These are phyloP conservation scores for Pseudoperonospora humuli DNA, from an alignment of 352 stramenopile genomes.

Conservation along the genomic window DNA sequence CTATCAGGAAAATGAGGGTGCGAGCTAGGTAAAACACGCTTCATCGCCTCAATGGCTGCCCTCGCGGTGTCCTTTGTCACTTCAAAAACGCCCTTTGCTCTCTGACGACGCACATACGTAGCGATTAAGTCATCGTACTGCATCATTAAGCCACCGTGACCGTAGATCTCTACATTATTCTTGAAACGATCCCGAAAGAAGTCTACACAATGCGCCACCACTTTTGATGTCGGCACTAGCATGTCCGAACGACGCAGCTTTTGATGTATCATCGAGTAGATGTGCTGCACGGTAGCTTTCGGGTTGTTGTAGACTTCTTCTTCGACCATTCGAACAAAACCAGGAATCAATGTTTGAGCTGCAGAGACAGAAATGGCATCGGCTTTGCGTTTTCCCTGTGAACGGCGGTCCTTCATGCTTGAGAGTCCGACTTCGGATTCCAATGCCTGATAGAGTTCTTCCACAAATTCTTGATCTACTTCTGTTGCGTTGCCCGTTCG, in stretches of 20 bases:
- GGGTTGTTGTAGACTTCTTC: constrained; percentile 44
- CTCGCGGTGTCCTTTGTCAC: constrained; percentile 16
- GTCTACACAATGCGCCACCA: constrained; percentile 24
- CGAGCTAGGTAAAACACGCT: constrained; percentile 32
- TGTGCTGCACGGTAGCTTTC: constrained; percentile 23
- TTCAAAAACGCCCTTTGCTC: constrained; percentile 11
- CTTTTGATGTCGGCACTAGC: constrained; percentile 36
- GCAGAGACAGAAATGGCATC: constrained; percentile 9
- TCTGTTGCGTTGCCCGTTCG: constrained; percentile 3
- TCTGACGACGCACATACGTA: constrained; percentile 29
- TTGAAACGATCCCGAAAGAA: constrained; percentile 38
- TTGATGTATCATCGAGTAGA: constrained; percentile 33
- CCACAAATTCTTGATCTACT: constrained; percentile 19
- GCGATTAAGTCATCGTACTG: constrained; percentile 56
- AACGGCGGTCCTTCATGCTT: neutral
- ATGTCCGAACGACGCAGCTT: constrained; percentile 30
- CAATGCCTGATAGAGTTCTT: constrained; percentile 25
- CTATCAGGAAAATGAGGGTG: constrained; percentile 40
- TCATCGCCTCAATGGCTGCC: constrained; percentile 35
- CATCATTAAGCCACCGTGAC: constrained; percentile 34
- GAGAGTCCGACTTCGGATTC: constrained; percentile 16
- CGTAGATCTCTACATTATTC: constrained; percentile 28
- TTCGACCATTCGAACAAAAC: constrained; percentile 51
- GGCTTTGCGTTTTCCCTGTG: constrained; percentile 16
- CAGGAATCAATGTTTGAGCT: constrained; percentile 21